Conservation (phyloP, 345 rosid species). For the Syzygium aqueum region DNA sequence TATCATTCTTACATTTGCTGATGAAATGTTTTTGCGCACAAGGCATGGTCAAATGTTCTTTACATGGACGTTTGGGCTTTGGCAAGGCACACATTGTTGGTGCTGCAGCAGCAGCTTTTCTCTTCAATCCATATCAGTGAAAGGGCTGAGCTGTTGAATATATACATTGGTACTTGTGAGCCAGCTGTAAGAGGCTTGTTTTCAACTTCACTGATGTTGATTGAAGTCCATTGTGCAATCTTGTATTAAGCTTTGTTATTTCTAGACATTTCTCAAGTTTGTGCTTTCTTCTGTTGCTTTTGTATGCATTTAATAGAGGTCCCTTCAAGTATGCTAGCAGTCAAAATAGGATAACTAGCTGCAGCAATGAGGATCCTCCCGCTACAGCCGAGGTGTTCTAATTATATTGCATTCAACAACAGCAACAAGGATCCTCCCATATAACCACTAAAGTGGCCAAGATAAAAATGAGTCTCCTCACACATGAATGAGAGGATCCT, state of each 20-base stretch:
- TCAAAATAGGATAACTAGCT: too few species aligned
- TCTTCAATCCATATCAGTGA: constrained; percentile 77
- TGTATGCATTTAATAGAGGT: neutral
- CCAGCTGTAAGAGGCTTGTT: constrained; percentile 54
- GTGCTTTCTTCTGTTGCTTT: neutral
- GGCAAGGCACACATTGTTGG: constrained; percentile 95
- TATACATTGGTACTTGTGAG: constrained; percentile 91
- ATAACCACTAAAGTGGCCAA: neutral
- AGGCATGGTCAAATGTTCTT: constrained; percentile 44
- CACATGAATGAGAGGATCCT: too few species aligned
- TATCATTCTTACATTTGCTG: neutral
- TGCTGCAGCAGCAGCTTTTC: constrained; percentile 84
- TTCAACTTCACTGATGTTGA: neutral
- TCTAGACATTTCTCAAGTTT: neutral
- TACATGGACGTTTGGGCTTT: constrained; percentile 88
- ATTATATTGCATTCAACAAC: too few species aligned
- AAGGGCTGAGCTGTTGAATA: constrained; percentile 82
- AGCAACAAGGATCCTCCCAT: neutral
- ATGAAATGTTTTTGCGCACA: neutral
- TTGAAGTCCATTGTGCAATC: neutral
- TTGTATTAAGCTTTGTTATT: neutral
- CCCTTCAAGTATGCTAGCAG: too few species aligned
- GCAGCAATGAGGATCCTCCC: too few species aligned
- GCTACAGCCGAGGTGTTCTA: too few species aligned
- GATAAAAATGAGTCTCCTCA: too few species aligned